Conservation (phyloP, 164 flowering plant genomes). For the Litsea cubeba region DNA sequence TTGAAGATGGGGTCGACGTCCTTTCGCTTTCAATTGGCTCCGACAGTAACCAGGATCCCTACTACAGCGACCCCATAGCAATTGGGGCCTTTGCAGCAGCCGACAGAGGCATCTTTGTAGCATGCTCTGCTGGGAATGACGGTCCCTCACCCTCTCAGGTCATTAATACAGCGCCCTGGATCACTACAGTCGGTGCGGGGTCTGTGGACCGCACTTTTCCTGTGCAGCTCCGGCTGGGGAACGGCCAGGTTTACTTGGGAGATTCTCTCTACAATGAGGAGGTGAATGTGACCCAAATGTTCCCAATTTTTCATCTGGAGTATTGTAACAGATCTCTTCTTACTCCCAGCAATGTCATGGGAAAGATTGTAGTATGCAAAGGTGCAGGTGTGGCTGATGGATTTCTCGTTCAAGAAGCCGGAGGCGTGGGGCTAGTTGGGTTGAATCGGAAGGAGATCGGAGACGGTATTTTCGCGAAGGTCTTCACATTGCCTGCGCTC, state of each 20-base stretch:
- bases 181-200: slow-evolving; percentile 12
- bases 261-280: slow-evolving; percentile 1
- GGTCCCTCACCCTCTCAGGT: not conserved
- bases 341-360: slow-evolving; percentile 8
- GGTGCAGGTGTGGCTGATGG: not conserved
- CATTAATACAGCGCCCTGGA: slow-evolving; percentile 8
- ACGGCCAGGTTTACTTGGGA: not conserved
- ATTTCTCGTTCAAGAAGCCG: slow-evolving; percentile 1
- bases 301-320: not conserved
- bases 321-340: not conserved
- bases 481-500: slow-evolving; percentile 2
- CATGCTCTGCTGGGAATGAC: slow-evolving; percentile 11
- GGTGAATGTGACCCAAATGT: not conserved
- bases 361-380: slow-evolving; percentile 8
- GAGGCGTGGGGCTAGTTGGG: slow-evolving; percentile 9
- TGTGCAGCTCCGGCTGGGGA: not conserved
- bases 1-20: slow-evolving; percentile 10
- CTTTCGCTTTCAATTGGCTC: slow-evolving; percentile 4
- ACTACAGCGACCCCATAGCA: not conserved
- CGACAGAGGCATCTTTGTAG: not conserved
- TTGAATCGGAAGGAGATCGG: not conserved
- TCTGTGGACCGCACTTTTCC: slow-evolving; percentile 6
- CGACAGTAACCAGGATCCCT: not conserved
- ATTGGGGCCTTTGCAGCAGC: slow-evolving; percentile 9
- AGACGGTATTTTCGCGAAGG: not conserved